Evolutionary conservation across 2,329 filamentous ascomycete genomes (phyloP), one percentile per base, ranked within the genome.

Genomic region (Neocatenulostroma microsporum): DNA sequence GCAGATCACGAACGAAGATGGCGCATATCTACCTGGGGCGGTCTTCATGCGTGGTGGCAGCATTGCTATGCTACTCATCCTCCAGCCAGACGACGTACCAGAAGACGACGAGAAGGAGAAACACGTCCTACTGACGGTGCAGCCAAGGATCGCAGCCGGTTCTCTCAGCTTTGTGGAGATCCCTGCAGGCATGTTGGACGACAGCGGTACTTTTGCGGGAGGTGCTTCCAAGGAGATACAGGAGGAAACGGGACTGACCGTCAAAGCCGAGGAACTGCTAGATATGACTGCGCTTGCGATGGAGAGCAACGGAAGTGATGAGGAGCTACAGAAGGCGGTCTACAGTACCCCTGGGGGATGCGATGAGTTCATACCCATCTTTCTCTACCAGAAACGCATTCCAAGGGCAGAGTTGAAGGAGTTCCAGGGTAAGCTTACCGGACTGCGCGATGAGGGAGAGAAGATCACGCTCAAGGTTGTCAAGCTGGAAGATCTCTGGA

Each of bases 111-210:
- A 70, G 40, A 47, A 48, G 5, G 64, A 69, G 29, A 72, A 72
- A 48, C 57, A 68, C 32, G 70, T 69, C 3, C 62, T 78, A 18
- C 46, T 78, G 8, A 74, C 74, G 0, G 54, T 75, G 3, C 74
- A 78, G 44, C 73, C 74, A 9, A 68, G 74, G 18, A 67, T 76
- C 9, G 69, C 74, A 4, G 70, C 72, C 1, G 72, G 69, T 0
- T 72, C 67, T 1, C 61, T 78, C 3, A 58, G 67, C 1, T 72
- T 78, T 39, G 49, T 64, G 10, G 74, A 78, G 50, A 67, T 78
- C 7, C 74, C 74, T 2, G 74, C 74, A 1, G 74, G 74, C 13
- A 77, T 78, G 73, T 60, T 78, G 1, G 74, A 78, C 45, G 70
- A 71, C 41, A 60, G 57, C 24, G 68, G 69, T 8, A 67, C 66